Percentiles rank a stretch among this genome's conserved stretches.
phyloP scores from a whole-genome alignment of 495 filamentous ascomycete genomes.

The Penicillium longicatenatum region DNA sequence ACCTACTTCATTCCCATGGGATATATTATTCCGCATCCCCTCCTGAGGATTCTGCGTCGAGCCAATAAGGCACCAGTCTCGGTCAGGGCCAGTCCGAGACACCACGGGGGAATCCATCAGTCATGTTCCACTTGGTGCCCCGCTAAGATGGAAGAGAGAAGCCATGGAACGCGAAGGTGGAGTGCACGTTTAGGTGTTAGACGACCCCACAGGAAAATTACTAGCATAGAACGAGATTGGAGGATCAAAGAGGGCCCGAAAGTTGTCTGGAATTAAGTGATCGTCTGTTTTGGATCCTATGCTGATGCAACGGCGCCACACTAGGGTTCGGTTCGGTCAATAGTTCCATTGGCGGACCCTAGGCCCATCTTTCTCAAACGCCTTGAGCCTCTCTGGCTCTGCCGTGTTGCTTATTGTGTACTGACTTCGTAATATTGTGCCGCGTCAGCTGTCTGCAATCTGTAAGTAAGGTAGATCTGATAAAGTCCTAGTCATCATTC shows the following conservation, averaged over 20 bases:
- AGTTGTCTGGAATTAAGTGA: conserved; percentile 17
- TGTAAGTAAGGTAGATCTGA: background rate
- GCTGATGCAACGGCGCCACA: conserved; percentile 3
- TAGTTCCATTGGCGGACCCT: background rate
- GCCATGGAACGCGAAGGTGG: background rate
- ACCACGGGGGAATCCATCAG: background rate
- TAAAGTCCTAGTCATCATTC: too few relatives aligned
- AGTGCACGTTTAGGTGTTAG: background rate
- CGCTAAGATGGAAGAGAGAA: background rate
- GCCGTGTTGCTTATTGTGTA: background rate
- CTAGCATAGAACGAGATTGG: conserved; percentile 10
- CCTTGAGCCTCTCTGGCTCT: background rate
- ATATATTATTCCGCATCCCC: background rate
- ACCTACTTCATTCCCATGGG: background rate
- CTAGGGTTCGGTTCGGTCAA: background rate
- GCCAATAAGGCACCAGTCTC: background rate
- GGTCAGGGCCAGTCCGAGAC: background rate
- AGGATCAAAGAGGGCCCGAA: conserved; percentile 15
- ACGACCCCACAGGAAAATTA: background rate
- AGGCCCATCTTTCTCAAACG: background rate
- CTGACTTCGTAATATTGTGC: too few relatives aligned
- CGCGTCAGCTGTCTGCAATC: too few relatives aligned
- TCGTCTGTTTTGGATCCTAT: conserved; percentile 7
- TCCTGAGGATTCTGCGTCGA: background rate
- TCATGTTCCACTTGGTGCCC: background rate